Conservation (phyloP, 495 filamentous ascomycete species). For the Penicillium psychrofluorescens region DNA sequence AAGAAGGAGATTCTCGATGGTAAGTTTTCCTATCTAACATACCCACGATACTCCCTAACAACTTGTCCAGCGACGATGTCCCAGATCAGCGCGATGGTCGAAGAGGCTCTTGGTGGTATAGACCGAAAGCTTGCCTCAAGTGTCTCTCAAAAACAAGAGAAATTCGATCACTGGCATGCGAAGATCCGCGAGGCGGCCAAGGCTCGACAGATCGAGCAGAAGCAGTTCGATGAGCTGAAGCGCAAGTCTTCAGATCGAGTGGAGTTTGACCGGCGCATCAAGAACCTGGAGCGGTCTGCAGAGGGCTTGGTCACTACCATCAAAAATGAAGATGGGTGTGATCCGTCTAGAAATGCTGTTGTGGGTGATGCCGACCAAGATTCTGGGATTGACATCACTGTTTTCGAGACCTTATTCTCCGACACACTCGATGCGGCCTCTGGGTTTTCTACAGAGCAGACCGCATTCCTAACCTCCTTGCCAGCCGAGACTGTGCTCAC, state of each 20-base stretch:
- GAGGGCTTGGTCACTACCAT: slow-evolving; percentile 37
- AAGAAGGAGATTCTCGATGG: slow-evolving; percentile 41
- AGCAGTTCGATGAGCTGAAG: slow-evolving; percentile 59
- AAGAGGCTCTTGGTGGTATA: slow-evolving; percentile 54
- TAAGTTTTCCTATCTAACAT: slow-evolving; percentile 9
- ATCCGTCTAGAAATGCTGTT: slow-evolving; percentile 19
- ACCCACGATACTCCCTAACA: slow-evolving; percentile 13
- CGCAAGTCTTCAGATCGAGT: slow-evolving; percentile 49
- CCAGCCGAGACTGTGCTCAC: slow-evolving; percentile 22
- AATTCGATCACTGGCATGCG: slow-evolving; percentile 67
- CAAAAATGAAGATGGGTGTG: slow-evolving; percentile 23
- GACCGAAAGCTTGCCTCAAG: slow-evolving; percentile 68
- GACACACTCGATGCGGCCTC: slow-evolving; percentile 26
- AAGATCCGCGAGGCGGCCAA: slow-evolving; percentile 74
- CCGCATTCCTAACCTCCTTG: slow-evolving; percentile 23
- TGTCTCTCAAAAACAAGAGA: slow-evolving; percentile 71
- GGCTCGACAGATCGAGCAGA: slow-evolving; percentile 66
- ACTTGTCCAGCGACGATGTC: slow-evolving; percentile 55
- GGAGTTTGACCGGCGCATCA: slow-evolving; percentile 52
- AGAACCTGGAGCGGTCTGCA: slow-evolving; percentile 51
- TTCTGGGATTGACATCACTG: slow-evolving; percentile 36
- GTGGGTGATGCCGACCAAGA: slow-evolving; percentile 50
- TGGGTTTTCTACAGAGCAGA: slow-evolving; percentile 33
- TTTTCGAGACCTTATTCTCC: slow-evolving; percentile 30
- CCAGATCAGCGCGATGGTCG: slow-evolving; percentile 35